phyloP scores from a whole-genome alignment of 2,329 filamentous ascomycete species.

The Neonectria sp. region DNA sequence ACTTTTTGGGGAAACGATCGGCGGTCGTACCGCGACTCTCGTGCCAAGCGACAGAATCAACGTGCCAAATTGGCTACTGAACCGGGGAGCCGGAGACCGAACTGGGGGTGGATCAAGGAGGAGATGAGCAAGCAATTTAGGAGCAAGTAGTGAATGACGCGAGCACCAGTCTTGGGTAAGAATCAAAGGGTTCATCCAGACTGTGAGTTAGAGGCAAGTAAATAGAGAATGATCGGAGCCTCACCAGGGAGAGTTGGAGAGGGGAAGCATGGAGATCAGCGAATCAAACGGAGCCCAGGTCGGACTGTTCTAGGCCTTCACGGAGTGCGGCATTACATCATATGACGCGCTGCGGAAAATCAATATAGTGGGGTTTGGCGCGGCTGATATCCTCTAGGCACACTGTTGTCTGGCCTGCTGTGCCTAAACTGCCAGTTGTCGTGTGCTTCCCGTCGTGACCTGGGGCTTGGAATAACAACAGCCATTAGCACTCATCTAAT shows the following conservation, averaged over 20 bases:
- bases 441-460: background rate
- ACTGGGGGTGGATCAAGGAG: conserved; percentile 2
- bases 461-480: background rate
- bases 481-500: background rate
- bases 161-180: background rate
- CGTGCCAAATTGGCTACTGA: background rate
- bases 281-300: conserved; percentile 4
- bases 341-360: conserved; percentile 34
- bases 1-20: conserved; percentile 16
- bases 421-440: background rate
- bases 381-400: conserved; percentile 5
- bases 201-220: background rate
- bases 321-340: conserved; percentile 47
- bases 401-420: background rate
- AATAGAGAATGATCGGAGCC: background rate
- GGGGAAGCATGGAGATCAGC: background rate
- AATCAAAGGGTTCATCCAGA: background rate
- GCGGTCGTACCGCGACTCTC: conserved; percentile 3
- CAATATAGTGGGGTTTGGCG: conserved; percentile 1
- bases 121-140: conserved; percentile 16
- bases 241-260: background rate
- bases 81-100: conserved; percentile 17
- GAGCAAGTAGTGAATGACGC: background rate
- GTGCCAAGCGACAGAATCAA: conserved; percentile 3
- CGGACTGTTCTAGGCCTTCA: conserved; percentile 28